Evolutionary conservation across 1,139 yeast species (phyloP).

Genomic region (Yamadazyma diddensiae): DNA sequence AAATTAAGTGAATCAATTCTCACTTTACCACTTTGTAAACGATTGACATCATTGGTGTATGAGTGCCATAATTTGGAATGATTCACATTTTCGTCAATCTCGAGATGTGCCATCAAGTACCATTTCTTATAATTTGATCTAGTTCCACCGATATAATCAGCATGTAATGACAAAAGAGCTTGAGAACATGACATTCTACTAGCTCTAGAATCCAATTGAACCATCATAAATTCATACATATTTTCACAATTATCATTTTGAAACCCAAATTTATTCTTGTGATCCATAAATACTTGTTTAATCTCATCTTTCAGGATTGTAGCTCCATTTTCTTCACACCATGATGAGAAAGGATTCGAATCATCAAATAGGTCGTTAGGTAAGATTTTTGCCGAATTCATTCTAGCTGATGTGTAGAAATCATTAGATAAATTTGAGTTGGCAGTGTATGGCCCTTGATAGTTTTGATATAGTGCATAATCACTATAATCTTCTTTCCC

Average conservation of each 20-base stretch:
- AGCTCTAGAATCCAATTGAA: conserved; percentile 38
- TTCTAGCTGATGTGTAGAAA: no score
- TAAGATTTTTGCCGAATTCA: no score
- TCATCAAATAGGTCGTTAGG: not conserved
- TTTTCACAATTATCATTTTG: conserved; percentile 35
- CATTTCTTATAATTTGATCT: conserved; percentile 40
- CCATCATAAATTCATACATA: conserved; percentile 39
- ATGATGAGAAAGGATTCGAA: conserved; percentile 19
- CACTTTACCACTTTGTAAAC: conserved; percentile 6
- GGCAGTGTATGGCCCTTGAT: conserved; percentile 6
- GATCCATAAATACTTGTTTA: conserved; percentile 17
- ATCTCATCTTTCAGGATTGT: conserved; percentile 20
- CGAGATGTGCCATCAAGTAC: conserved; percentile 36
- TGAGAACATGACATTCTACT: conserved; percentile 33
- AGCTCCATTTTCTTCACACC: conserved; percentile 38
- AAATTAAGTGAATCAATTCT: conserved; percentile 4
- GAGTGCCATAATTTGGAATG: conserved; percentile 14
- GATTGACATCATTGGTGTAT: conserved; percentile 7
- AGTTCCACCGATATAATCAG: conserved; percentile 43
- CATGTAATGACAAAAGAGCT: conserved; percentile 37
- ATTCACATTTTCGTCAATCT: conserved; percentile 17
- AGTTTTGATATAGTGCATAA: conserved; percentile 8
- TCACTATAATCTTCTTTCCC: conserved; percentile 3
- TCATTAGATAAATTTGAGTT: conserved; percentile 1
- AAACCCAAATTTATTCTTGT: conserved; percentile 28